Evolutionary conservation across 108 stramenopile genomes (phyloP).

Genomic region (Cylindrotheca closterium): DNA sequence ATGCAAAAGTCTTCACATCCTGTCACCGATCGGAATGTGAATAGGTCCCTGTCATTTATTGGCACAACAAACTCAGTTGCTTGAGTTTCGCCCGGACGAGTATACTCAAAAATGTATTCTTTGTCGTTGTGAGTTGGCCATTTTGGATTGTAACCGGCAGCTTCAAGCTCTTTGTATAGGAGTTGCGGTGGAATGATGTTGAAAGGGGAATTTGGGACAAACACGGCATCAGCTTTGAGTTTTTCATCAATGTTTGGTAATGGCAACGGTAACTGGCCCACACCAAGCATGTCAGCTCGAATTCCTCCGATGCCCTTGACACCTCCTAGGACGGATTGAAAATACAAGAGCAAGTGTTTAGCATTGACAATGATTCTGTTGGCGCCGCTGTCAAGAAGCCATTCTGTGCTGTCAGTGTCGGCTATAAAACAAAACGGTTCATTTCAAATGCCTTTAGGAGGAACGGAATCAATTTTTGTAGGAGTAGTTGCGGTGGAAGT

Average conservation of each 20-base stretch:
- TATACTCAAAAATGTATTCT: background rate
- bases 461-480: background rate
- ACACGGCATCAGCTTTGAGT: background rate
- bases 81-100: no score
- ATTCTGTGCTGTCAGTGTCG: background rate
- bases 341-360: background rate
- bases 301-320: constrained; percentile 2
- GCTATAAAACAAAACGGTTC: background rate
- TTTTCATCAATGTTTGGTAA: background rate
- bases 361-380: constrained; percentile 4
- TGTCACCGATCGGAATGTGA: no score
- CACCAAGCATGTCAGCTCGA: background rate
- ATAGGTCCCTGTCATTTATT: no score
- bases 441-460: no score
- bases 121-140: background rate
- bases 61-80: no score
- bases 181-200: constrained; percentile 3
- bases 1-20: no score
- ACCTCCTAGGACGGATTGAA: background rate
- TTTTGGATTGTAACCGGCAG: background rate
- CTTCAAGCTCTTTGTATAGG: background rate
- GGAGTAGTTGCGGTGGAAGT: background rate
- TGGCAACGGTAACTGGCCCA: background rate
- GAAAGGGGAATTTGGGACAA: background rate
- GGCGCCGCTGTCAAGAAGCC: constrained; percentile 1